Percentiles rank a stretch among this genome's conserved stretches.
phyloP scores from a whole-genome alignment of 495 filamentous ascomycete species.

The Tuber umbilicatum region DNA sequence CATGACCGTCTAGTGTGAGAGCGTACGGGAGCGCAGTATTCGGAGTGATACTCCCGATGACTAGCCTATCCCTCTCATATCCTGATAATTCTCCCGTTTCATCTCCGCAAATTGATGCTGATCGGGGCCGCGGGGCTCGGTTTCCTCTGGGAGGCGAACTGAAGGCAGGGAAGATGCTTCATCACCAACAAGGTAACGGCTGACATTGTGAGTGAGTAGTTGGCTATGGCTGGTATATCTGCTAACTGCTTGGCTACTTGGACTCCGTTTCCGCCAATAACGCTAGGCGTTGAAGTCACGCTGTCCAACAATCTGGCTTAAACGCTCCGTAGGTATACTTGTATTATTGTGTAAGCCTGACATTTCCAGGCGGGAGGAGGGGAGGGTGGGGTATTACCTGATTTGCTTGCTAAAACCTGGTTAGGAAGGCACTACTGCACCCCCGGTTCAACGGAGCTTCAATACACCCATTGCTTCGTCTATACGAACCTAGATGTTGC shows the following conservation, averaged over 20 bases:
- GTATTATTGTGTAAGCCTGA: no score
- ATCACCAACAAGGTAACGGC: slow-evolving; percentile 52
- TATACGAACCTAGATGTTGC: slow-evolving; percentile 55
- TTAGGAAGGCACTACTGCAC: slow-evolving; percentile 58
- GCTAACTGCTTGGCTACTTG: slow-evolving; percentile 57
- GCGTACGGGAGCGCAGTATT: neutral
- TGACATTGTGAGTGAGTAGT: slow-evolving; percentile 53
- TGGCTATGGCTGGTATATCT: slow-evolving; percentile 53
- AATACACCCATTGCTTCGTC: slow-evolving; percentile 61
- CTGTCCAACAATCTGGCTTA: slow-evolving; percentile 46
- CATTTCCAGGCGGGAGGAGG: slow-evolving; percentile 1
- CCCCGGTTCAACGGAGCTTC: slow-evolving; percentile 58
- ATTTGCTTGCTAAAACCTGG: slow-evolving; percentile 53
- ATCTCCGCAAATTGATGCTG: slow-evolving; percentile 55
- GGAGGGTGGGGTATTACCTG: neutral
- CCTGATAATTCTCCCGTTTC: slow-evolving; percentile 42
- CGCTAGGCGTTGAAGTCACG: slow-evolving; percentile 48
- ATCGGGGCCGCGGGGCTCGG: slow-evolving; percentile 54
- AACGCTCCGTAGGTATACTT: neutral
- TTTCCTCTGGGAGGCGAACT: slow-evolving; percentile 53
- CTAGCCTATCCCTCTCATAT: neutral
- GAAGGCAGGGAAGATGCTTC: slow-evolving; percentile 56
- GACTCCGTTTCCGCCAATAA: slow-evolving; percentile 53
- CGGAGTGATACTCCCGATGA: neutral
- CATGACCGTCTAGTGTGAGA: neutral